phyloP scores from a whole-genome alignment of 2,329 filamentous ascomycete genomes.

The Xenosphaeropsis pyriputrescens region DNA sequence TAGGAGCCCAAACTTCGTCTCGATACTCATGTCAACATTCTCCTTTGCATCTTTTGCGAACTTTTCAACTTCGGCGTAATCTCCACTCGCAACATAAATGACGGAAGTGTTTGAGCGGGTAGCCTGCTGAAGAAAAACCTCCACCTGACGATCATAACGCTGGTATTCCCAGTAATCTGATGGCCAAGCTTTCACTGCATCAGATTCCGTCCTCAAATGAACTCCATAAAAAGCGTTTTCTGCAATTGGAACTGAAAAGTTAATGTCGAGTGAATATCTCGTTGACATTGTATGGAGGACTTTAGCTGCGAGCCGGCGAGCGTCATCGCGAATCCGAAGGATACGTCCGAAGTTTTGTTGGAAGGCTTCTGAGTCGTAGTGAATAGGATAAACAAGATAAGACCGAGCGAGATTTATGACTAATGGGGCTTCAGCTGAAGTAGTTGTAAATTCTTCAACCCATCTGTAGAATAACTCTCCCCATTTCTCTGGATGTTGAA shows the following conservation, averaged over 20 bases:
- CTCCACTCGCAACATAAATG: slow-evolving; percentile 7
- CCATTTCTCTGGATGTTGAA: neutral
- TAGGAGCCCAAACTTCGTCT: slow-evolving; percentile 24
- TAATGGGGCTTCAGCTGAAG: neutral
- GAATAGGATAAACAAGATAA: slow-evolving; percentile 21
- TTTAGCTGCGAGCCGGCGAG: slow-evolving; percentile 13
- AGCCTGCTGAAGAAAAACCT: slow-evolving; percentile 4
- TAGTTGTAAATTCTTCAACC: neutral
- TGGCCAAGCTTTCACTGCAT: slow-evolving; percentile 6
- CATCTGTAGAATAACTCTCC: neutral
- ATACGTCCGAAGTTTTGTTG: slow-evolving; percentile 21
- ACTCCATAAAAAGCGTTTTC: slow-evolving; percentile 5
- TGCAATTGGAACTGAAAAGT: slow-evolving; percentile 11
- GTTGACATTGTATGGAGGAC: slow-evolving; percentile 15
- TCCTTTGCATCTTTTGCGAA: slow-evolving; percentile 2
- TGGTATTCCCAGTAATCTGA: slow-evolving; percentile 5
- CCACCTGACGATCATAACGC: slow-evolving; percentile 4
- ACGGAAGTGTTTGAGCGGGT: slow-evolving; percentile 1
- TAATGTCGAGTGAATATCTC: slow-evolving; percentile 9
- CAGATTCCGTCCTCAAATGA: slow-evolving; percentile 8
- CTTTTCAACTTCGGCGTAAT: slow-evolving; percentile 1
- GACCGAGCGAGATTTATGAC: slow-evolving; percentile 14
- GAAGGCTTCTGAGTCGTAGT: slow-evolving; percentile 17
- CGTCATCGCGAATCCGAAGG: slow-evolving; percentile 12
- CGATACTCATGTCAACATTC: slow-evolving; percentile 2